A percentile compares a stretch with the other conserved stretches of the same genome.
Conservation (phyloP, 257 asterid genomes). For the Coffea canephora region DNA sequence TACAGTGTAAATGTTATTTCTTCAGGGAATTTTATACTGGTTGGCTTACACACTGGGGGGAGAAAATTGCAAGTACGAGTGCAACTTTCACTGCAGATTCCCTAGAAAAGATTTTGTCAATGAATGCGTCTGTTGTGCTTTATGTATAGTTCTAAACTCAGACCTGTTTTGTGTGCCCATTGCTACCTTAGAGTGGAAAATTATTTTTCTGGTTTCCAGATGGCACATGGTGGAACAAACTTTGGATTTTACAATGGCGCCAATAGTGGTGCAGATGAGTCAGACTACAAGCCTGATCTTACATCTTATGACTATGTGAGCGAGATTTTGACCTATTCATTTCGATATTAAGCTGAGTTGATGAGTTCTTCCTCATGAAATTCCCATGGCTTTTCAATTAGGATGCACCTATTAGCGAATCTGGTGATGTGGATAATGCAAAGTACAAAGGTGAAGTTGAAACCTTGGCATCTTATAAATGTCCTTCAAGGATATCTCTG, state of each 20-base stretch:
- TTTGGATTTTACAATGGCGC: constrained; percentile 95
- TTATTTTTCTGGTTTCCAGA: constrained; percentile 40
- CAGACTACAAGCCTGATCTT: constrained; percentile 82
- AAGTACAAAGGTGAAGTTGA: constrained; percentile 66
- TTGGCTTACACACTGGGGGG: constrained; percentile 99
- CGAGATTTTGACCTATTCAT: constrained; percentile 21
- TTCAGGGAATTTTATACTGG: constrained; percentile 94
- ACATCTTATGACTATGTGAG: constrained; percentile 98
- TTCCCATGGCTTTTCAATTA: constrained; percentile 15
- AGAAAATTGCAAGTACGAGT: constrained; percentile 71
- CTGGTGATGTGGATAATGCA: constrained; percentile 82
- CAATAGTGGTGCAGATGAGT: constrained; percentile 73
- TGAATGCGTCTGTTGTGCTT: constrained; percentile 91
- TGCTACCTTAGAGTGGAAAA: constrained; percentile 15
- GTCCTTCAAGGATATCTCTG: neutral
- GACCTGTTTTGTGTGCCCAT: constrained; percentile 20
- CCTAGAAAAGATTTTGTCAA: constrained; percentile 72
- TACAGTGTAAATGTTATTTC: constrained; percentile 20
- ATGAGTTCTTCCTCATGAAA: constrained; percentile 24
- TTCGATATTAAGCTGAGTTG: constrained; percentile 17
- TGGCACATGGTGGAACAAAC: constrained; percentile 98
- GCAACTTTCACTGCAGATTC: constrained; percentile 62
- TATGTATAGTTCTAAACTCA: constrained; percentile 56
- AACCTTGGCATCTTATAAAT: neutral
- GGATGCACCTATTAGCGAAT: constrained; percentile 36